Evolutionary conservation across 352 stramenopile genomes (phyloP).

Genomic region (Plasmopara muralis): DNA sequence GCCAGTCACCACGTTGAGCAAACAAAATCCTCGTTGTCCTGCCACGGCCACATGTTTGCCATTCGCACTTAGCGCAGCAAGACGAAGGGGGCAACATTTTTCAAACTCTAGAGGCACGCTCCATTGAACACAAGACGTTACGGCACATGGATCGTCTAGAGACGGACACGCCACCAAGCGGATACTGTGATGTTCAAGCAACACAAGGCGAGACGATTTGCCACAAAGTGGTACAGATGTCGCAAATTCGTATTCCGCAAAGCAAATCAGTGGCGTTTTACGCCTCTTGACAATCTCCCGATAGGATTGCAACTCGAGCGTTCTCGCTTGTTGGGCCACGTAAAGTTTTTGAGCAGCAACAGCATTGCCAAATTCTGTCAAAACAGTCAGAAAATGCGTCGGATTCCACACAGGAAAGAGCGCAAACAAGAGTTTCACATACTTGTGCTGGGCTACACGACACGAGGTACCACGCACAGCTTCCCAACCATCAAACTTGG

Average conservation of each 20-base stretch:
- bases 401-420: slow-evolving; percentile 71
- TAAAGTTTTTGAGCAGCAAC: slow-evolving; percentile 8
- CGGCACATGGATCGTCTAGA: slow-evolving; percentile 54
- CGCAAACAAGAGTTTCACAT: slow-evolving; percentile 72
- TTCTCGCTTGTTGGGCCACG: slow-evolving; percentile 8
- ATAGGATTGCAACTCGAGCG: background rate
- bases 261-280: slow-evolving; percentile 22
- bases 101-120: slow-evolving; percentile 54
- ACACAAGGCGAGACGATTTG: slow-evolving; percentile 34
- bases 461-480: slow-evolving; percentile 43
- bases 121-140: slow-evolving; percentile 57
- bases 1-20: slow-evolving; percentile 54
- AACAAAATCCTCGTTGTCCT: slow-evolving; percentile 62
- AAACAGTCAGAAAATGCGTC: slow-evolving; percentile 35
- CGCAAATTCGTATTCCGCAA: slow-evolving; percentile 64
- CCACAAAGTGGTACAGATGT: slow-evolving; percentile 39
- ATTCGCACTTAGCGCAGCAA: slow-evolving; percentile 47
- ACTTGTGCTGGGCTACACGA: slow-evolving; percentile 52
- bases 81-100: slow-evolving; percentile 55
- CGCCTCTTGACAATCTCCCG: slow-evolving; percentile 22
- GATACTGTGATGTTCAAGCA: slow-evolving; percentile 50
- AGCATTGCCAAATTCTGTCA: slow-evolving; percentile 35
- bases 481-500: slow-evolving; percentile 75
- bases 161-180: slow-evolving; percentile 42
- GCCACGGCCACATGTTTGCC: slow-evolving; percentile 63